Percentiles rank a stretch among this genome's conserved stretches.
These are phyloP conservation scores for Solanum dulcamara DNA, from an alignment of 257 asterid genomes.

Conservation along the genomic window DNA sequence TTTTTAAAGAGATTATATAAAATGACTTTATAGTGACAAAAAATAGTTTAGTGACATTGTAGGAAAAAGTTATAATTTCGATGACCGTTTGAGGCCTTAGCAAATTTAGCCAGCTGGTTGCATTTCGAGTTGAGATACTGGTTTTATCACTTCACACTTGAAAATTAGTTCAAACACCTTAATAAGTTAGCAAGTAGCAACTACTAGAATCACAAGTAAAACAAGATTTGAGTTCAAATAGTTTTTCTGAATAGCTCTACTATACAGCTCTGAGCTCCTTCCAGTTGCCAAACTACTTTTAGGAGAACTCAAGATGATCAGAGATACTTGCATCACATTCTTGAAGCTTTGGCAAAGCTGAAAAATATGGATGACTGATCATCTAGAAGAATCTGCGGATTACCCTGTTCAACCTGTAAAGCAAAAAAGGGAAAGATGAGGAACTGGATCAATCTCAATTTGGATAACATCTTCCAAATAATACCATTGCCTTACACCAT, in stretches of 20 bases:
- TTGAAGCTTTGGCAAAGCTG: slow-evolving; percentile 33
- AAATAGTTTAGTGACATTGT: neutral
- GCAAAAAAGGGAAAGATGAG: neutral
- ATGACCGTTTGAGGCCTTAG: neutral
- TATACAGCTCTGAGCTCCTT: neutral
- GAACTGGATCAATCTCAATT: neutral
- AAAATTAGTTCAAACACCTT: neutral
- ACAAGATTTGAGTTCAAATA: neutral
- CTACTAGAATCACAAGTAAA: neutral
- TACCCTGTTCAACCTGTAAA: slow-evolving; percentile 35
- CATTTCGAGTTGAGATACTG: neutral
- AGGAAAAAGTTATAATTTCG: neutral
- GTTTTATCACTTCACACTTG: neutral
- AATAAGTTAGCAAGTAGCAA: neutral
- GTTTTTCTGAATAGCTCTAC: neutral
- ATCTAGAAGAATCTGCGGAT: slow-evolving; percentile 22
- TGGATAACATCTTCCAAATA: neutral
- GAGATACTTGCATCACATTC: slow-evolving; percentile 7
- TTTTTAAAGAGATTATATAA: neutral
- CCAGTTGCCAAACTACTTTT: neutral
- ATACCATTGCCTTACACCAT: neutral
- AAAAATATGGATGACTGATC: slow-evolving; percentile 22
- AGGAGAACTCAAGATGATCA: neutral
- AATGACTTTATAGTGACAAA: neutral
- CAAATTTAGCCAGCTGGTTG: neutral